phyloP scores from a whole-genome alignment of 495 filamentous ascomycete species.

The Talaromyces wortmannii region DNA sequence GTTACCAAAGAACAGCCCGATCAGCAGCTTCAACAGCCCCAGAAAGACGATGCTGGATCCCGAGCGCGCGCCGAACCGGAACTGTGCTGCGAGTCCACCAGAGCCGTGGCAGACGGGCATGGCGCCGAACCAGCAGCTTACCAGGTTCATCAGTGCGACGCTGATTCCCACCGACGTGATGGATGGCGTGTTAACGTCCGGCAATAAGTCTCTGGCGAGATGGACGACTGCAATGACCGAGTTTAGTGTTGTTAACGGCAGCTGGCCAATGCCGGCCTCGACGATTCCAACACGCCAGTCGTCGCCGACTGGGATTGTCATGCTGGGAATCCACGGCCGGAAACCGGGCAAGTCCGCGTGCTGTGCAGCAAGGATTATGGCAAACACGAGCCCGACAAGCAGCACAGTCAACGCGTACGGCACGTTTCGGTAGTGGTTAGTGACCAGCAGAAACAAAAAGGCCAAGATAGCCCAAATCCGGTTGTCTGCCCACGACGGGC shows the following conservation, averaged over 20 bases:
- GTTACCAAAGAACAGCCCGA: slow-evolving; percentile 69
- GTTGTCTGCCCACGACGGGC: slow-evolving; percentile 63
- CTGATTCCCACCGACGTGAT: slow-evolving; percentile 72
- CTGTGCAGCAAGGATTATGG: slow-evolving; percentile 33
- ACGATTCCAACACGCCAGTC: slow-evolving; percentile 43
- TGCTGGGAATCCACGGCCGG: slow-evolving; percentile 39
- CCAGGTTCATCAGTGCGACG: slow-evolving; percentile 74
- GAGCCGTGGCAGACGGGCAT: slow-evolving; percentile 97
- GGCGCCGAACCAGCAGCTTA: slow-evolving; percentile 82
- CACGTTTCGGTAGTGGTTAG: slow-evolving; percentile 48
- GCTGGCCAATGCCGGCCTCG: slow-evolving; percentile 68
- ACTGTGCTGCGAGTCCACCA: slow-evolving; percentile 83
- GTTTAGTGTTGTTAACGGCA: slow-evolving; percentile 87
- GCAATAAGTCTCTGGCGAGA: slow-evolving; percentile 67
- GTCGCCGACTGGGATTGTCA: slow-evolving; percentile 33
- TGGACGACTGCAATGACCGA: slow-evolving; percentile 80
- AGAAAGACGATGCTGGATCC: slow-evolving; percentile 77
- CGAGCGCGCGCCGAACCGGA: slow-evolving; percentile 83
- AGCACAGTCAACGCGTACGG: slow-evolving; percentile 76
- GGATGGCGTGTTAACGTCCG: slow-evolving; percentile 55
- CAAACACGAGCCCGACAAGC: slow-evolving; percentile 52
- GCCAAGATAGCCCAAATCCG: slow-evolving; percentile 62
- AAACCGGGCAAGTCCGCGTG: slow-evolving; percentile 35
- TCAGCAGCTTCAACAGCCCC: slow-evolving; percentile 64
- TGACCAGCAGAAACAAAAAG: slow-evolving; percentile 61